Evolutionary conservation across 2,329 filamentous ascomycete species (phyloP).

Genomic region (Pestalotiopsis sp.): DNA sequence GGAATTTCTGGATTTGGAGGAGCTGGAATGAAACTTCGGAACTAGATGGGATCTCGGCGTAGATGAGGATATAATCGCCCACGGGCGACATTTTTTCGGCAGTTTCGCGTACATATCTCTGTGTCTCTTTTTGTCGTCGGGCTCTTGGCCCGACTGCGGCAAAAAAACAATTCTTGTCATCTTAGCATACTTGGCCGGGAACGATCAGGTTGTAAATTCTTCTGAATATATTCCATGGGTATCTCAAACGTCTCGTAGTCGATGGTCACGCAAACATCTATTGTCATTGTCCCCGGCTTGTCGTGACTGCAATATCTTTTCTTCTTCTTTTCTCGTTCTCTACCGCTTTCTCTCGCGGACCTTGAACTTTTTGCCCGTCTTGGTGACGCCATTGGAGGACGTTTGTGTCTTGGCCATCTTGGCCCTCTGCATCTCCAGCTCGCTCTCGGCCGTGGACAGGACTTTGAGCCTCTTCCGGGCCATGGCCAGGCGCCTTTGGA

Average conservation of each 20-base stretch:
- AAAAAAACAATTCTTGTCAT: neutral
- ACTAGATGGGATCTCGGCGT: neutral
- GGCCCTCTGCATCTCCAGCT: conserved; percentile 61
- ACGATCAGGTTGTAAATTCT: conserved; percentile 12
- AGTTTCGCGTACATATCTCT: neutral
- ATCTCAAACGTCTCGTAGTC: conserved; percentile 9
- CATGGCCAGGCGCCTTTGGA: conserved; percentile 51
- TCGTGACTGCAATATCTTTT: neutral
- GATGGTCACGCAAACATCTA: neutral
- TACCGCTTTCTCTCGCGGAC: conserved; percentile 65
- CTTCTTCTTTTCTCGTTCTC: conserved; percentile 9
- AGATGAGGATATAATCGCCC: neutral
- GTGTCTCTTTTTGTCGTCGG: neutral
- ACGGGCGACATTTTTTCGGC: neutral
- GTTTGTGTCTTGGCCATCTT: conserved; percentile 69
- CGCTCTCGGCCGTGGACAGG: conserved; percentile 57
- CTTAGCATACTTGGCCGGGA: neutral
- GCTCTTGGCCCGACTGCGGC: neutral
- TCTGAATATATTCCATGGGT: conserved; percentile 18
- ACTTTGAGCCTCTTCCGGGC: conserved; percentile 58
- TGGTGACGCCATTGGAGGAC: conserved; percentile 56
- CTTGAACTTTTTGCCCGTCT: conserved; percentile 64
- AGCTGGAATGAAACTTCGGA: neutral
- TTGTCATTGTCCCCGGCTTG: neutral
- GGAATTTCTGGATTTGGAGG: neutral